Evolutionary conservation across 164 flowering plant species (phyloP).

Genomic region (Liquidambar formosana): DNA sequence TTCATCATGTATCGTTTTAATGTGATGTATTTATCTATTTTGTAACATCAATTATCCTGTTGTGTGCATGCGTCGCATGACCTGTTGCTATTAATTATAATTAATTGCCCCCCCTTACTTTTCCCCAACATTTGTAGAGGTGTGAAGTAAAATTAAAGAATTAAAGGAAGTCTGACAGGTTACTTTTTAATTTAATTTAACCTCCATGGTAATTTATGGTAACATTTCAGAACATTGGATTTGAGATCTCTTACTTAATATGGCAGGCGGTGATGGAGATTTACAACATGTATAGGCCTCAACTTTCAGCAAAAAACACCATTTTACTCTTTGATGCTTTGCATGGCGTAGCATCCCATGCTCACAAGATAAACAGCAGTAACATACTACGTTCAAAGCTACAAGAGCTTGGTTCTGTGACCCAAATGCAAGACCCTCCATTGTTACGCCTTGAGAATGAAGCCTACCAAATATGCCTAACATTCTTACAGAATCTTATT

Average conservation of each 20-base stretch:
- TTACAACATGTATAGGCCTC: slow-evolving; percentile 74
- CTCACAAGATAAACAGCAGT: slow-evolving; percentile 76
- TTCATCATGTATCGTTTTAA: too few species aligned
- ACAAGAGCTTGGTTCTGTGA: slow-evolving; percentile 77
- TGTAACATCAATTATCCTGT: too few species aligned
- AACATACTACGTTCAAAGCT: slow-evolving; percentile 62
- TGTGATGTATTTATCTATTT: too few species aligned
- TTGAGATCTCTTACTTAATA: slow-evolving; percentile 11
- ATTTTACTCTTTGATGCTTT: slow-evolving; percentile 70
- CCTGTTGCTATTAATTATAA: too few species aligned
- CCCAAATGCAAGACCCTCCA: slow-evolving; percentile 98
- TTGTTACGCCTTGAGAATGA: slow-evolving; percentile 90
- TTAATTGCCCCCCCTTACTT: too few species aligned
- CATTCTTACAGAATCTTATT: slow-evolving; percentile 78
- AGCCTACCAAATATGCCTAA: slow-evolving; percentile 86
- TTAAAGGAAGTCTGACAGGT: too few species aligned
- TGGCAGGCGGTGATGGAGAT: slow-evolving; percentile 94
- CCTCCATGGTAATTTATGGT: too few species aligned
- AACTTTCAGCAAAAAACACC: slow-evolving; percentile 64
- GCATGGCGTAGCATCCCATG: slow-evolving; percentile 77
- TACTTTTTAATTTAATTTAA: too few species aligned
- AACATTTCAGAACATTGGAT: neutral
- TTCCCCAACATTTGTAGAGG: too few species aligned
- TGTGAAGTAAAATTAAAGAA: too few species aligned
- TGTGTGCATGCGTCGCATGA: too few species aligned